Evolutionary conservation across 73 alveolate species (phyloP).

Genomic region (Uronychia binucleata): DNA sequence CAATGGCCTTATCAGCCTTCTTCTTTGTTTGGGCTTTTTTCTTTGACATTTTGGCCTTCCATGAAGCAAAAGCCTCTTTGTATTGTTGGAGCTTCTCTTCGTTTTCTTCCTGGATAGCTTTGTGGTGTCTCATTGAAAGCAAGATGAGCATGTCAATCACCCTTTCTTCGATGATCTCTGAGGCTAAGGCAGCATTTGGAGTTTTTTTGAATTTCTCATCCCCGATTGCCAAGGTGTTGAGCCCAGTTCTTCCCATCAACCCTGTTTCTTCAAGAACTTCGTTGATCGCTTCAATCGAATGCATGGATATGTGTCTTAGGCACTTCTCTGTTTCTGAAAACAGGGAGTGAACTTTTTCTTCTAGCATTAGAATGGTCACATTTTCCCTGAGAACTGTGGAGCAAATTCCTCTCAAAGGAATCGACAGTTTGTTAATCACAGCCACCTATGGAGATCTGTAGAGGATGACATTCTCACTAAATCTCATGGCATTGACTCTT

Average conservation of each 20-base stretch:
- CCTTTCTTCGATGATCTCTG: constrained; percentile 75
- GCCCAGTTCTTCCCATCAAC: constrained; percentile 30
- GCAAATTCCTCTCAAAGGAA: constrained; percentile 73
- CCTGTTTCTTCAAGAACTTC: no score
- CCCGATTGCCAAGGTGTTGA: no score
- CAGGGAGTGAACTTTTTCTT: no score
- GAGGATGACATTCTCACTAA: constrained; percentile 72
- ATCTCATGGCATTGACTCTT: constrained; percentile 77
- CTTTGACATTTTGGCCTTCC: constrained; percentile 41
- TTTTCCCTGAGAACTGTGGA: constrained; percentile 54
- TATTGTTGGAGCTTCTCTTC: constrained; percentile 4
- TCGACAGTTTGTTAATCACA: constrained; percentile 63
- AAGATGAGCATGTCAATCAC: constrained; percentile 77
- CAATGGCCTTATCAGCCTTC: constrained; percentile 27
- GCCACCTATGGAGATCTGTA: constrained; percentile 80
- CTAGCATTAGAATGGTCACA: constrained; percentile 2
- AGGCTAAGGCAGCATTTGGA: constrained; percentile 70
- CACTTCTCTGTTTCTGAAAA: no score
- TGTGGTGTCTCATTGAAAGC: constrained; percentile 74
- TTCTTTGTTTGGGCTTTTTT: constrained; percentile 41
- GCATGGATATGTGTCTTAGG: constrained; percentile 36
- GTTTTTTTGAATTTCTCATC: constrained; percentile 43
- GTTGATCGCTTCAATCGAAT: constrained; percentile 28
- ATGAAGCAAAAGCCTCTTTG: background rate
- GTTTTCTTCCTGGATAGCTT: constrained; percentile 38